Percentiles rank a stretch among this genome's conserved stretches.
phyloP scores from a whole-genome alignment of 2,329 filamentous ascomycete genomes.

The Trichophyton simii region DNA sequence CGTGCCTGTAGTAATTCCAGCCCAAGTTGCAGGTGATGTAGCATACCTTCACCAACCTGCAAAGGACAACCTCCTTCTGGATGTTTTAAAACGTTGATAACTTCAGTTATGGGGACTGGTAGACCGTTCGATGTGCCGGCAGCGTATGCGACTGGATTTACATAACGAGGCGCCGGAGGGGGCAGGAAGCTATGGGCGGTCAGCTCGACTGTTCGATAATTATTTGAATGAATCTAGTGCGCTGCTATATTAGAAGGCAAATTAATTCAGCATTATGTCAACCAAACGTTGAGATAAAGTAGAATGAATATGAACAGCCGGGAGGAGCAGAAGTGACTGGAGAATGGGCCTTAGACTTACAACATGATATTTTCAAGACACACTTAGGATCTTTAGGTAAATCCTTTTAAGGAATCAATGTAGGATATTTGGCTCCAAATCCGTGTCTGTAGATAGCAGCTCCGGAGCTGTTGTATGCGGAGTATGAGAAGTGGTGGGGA shows the following conservation, averaged over 20 bases:
- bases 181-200: constrained; percentile 56
- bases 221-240: neutral
- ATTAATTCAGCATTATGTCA: neutral
- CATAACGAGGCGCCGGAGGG: constrained; percentile 76
- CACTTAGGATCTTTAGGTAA: neutral
- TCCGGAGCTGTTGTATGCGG: neutral
- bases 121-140: constrained; percentile 56
- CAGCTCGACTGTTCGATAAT: neutral
- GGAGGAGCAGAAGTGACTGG: neutral
- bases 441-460: neutral
- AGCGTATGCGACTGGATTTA: constrained; percentile 59
- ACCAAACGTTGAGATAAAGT: neutral
- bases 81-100: constrained; percentile 74
- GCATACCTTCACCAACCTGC: constrained; percentile 76
- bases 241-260: neutral
- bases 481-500: neutral
- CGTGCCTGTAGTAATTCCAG: neutral
- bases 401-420: neutral
- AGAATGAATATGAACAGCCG: neutral
- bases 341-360: neutral
- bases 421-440: neutral
- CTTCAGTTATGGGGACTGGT: constrained; percentile 70
- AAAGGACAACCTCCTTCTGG: constrained; percentile 80
- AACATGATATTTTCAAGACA: neutral
- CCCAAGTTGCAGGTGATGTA: neutral